These are phyloP conservation scores for Amaranthus palmeri DNA, from an alignment of 148 eudicot genomes.

Conservation along the genomic window DNA sequence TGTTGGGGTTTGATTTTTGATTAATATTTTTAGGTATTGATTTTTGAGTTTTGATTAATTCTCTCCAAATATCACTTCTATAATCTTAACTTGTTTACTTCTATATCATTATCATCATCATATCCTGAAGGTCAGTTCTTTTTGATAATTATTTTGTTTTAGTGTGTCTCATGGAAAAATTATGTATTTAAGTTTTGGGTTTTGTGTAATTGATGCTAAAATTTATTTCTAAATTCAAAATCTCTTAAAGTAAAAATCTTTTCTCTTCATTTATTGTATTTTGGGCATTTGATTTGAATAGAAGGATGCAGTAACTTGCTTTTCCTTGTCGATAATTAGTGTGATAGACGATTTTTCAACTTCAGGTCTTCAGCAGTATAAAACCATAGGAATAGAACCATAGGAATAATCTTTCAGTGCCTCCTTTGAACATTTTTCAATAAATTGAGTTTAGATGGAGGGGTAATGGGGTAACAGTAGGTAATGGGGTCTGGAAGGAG, in stretches of 20 bases:
- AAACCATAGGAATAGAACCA: too few relatives aligned
- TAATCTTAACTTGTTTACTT: slow-evolving; percentile 6
- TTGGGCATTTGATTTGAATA: too few relatives aligned
- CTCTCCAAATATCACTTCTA: slow-evolving; percentile 16
- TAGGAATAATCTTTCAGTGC: too few relatives aligned
- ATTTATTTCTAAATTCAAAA: not conserved
- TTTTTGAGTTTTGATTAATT: not conserved
- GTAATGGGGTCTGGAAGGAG: too few relatives aligned
- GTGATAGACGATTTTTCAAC: too few relatives aligned
- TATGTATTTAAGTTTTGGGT: not conserved
- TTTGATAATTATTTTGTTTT: not conserved
- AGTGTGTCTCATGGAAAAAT: not conserved
- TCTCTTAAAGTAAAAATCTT: slow-evolving; percentile 6
- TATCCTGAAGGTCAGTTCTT: slow-evolving; percentile 10
- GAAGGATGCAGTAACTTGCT: too few relatives aligned
- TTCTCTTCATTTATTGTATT: not conserved
- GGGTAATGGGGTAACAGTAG: too few relatives aligned
- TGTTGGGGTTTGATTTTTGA: too few relatives aligned
- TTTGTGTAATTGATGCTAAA: not conserved
- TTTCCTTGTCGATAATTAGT: too few relatives aligned
- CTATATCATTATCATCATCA: slow-evolving; percentile 2
- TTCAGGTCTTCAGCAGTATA: too few relatives aligned
- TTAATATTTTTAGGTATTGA: too few relatives aligned
- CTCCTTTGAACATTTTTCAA: not conserved
- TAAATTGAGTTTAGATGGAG: too few relatives aligned